phyloP scores from a whole-genome alignment of 208 protist species.

The Herpetomonas samuelpessoai region DNA sequence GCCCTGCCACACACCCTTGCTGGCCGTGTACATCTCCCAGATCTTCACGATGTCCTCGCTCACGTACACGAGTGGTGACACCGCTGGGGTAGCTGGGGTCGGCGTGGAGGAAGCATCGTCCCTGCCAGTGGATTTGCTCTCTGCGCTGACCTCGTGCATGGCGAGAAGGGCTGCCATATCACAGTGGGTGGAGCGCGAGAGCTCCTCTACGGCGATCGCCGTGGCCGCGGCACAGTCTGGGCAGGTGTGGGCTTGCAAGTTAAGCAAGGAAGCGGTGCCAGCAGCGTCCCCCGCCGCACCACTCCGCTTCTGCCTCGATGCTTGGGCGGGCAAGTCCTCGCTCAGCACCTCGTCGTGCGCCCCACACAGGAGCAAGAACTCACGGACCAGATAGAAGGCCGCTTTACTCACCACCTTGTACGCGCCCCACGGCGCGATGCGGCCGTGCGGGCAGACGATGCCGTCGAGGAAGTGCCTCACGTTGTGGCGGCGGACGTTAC shows the following conservation, averaged over 20 bases:
- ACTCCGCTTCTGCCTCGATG: not conserved
- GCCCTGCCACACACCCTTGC: conserved; percentile 19
- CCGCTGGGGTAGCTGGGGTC: not conserved
- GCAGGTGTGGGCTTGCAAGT: conserved; percentile 38
- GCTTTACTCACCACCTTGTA: conserved; percentile 32
- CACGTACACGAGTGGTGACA: conserved; percentile 37
- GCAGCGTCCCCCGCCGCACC: not conserved
- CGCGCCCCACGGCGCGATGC: conserved; percentile 38
- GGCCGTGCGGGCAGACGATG: conserved; percentile 38
- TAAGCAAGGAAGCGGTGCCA: conserved; percentile 7
- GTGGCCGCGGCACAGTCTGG: conserved; percentile 35
- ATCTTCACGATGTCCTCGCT: conserved; percentile 37
- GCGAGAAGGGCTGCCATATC: not conserved
- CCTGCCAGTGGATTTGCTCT: not conserved
- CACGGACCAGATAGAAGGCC: conserved; percentile 3
- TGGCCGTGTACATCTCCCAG: conserved; percentile 41
- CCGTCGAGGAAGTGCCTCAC: conserved; percentile 17
- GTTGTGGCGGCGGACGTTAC: conserved; percentile 16
- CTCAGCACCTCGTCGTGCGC: not conserved
- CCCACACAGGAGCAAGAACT: conserved; percentile 1
- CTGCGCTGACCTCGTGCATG: not conserved
- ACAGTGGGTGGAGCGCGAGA: conserved; percentile 18
- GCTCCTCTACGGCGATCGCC: conserved; percentile 27
- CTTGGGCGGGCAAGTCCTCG: not conserved
- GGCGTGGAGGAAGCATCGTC: not conserved